A percentile compares a stretch with the other conserved stretches of the same genome.
phyloP scores from a whole-genome alignment of 768 basidiomycete genomes.

The Lentinula boryana region DNA sequence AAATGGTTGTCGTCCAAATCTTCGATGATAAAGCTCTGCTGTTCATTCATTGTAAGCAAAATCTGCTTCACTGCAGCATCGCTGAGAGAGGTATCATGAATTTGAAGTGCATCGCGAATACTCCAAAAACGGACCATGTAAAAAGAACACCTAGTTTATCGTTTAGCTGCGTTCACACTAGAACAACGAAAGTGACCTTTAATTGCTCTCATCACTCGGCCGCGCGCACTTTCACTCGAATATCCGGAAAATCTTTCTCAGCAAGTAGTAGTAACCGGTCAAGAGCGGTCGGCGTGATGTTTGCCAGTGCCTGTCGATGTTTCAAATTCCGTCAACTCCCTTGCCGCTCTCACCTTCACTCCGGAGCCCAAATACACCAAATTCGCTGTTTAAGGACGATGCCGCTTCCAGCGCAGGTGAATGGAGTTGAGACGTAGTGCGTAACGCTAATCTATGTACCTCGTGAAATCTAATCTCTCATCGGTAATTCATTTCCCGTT shows the following conservation, averaged over 20 bases:
- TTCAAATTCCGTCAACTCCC: not conserved
- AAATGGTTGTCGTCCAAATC: constrained; percentile 82
- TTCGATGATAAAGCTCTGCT: constrained; percentile 75
- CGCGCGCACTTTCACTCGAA: not conserved
- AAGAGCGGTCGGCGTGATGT: not conserved
- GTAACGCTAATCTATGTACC: not conserved
- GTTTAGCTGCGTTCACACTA: not conserved
- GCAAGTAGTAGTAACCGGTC: not conserved
- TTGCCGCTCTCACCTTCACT: not conserved
- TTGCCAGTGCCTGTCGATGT: not conserved
- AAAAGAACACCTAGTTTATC: constrained; percentile 51
- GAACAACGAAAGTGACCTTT: constrained; percentile 36
- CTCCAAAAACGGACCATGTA: constrained; percentile 46
- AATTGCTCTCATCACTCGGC: constrained; percentile 50
- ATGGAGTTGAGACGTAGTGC: not conserved
- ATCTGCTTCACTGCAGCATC: constrained; percentile 91
- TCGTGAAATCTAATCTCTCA: not conserved
- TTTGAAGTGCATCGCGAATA: not conserved
- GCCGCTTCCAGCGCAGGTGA: not conserved
- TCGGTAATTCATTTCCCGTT: not conserved
- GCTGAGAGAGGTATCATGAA: constrained; percentile 27
- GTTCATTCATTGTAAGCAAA: constrained; percentile 76
- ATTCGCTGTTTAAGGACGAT: not conserved
- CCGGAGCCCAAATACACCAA: not conserved
- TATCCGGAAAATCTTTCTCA: not conserved